These are phyloP conservation scores for Pulveroboletus sp. DNA, from an alignment of 768 basidiomycete species.

Conservation along the genomic window DNA sequence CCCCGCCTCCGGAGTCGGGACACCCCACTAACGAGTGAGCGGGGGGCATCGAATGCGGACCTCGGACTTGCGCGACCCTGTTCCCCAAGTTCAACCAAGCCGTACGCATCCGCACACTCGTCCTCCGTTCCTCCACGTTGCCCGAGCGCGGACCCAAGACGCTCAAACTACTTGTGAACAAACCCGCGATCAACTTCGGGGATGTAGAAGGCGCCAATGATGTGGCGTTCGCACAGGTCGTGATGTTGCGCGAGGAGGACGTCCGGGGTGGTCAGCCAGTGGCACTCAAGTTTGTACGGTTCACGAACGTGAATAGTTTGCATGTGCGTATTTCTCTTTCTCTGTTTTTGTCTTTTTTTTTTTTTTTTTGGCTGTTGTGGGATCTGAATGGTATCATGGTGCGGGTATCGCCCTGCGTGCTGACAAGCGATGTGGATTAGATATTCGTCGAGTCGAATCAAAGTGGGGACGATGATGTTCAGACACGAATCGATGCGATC, in stretches of 20 bases:
- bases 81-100: conserved; percentile 62
- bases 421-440: conserved; percentile 31
- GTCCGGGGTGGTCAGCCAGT: conserved; percentile 42
- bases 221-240: conserved; percentile 49
- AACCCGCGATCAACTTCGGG: conserved; percentile 56
- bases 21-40: neutral
- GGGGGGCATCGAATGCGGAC: neutral
- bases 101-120: conserved; percentile 58
- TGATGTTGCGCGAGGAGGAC: conserved; percentile 49
- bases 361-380: too few species aligned
- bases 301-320: conserved; percentile 62
- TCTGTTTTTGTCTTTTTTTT: too few species aligned
- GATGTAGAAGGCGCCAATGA: conserved; percentile 55
- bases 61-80: neutral
- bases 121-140: conserved; percentile 38
- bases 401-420: neutral
- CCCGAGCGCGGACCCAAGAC: conserved; percentile 48
- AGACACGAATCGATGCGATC: conserved; percentile 60
- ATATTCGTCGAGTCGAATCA: conserved; percentile 69
- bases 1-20: neutral
- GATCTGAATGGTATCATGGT: neutral
- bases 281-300: conserved; percentile 58
- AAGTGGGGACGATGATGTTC: conserved; percentile 46
- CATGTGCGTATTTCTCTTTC: conserved; percentile 38
- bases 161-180: conserved; percentile 62